Percentiles rank a stretch among this genome's conserved stretches.
phyloP scores from a whole-genome alignment of 257 asterid species.

The Penstemon barbatus region DNA sequence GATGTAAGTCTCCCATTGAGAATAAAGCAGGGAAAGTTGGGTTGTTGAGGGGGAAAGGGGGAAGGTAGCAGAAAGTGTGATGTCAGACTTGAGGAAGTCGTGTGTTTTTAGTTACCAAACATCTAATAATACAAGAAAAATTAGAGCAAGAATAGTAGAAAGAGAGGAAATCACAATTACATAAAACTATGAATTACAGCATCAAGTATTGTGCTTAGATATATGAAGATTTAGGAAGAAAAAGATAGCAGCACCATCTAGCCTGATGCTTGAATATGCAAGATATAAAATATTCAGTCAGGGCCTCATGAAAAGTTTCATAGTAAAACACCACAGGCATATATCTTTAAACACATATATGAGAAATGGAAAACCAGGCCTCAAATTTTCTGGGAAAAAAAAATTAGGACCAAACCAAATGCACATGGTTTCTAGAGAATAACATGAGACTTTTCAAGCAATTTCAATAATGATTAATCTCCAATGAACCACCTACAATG shows the following conservation, averaged over 20 bases:
- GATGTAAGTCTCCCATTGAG: background rate
- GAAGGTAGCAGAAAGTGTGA: background rate
- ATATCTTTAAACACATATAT: background rate
- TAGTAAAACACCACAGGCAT: background rate
- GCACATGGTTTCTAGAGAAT: background rate
- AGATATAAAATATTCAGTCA: constrained; percentile 7
- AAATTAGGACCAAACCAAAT: background rate
- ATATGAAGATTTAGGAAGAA: background rate
- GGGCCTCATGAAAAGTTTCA: background rate
- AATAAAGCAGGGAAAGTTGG: background rate
- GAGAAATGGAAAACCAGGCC: background rate
- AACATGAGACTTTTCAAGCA: constrained; percentile 1
- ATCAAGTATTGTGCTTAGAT: background rate
- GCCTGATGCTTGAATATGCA: constrained; percentile 4
- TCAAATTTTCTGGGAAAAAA: background rate
- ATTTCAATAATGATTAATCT: background rate
- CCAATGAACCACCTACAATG: background rate
- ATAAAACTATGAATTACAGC: background rate
- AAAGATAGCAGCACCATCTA: background rate
- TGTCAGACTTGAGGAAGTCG: background rate
- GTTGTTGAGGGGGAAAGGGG: background rate
- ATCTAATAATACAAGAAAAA: too few relatives aligned
- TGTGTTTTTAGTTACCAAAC: background rate
- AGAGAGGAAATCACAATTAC: background rate
- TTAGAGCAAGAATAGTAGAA: background rate